Conservation (phyloP, 2,329 filamentous ascomycete genomes). For the Samsoniella hepiali region DNA sequence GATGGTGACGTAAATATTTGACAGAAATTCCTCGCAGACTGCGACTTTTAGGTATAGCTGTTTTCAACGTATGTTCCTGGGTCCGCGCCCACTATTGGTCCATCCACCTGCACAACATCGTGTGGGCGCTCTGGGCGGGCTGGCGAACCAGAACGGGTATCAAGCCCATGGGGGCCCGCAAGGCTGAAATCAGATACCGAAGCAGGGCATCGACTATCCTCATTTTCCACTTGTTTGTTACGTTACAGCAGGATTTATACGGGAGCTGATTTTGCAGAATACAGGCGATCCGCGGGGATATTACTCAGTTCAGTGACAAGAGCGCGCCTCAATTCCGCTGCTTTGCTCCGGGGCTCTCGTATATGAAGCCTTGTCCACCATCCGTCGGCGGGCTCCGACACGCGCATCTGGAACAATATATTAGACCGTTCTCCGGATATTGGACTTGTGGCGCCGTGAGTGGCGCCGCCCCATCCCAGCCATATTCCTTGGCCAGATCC, state of each 20-base stretch:
- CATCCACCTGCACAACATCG: conserved; percentile 1
- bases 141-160: conserved; percentile 1
- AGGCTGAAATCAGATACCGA: conserved; percentile 11
- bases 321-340: not conserved
- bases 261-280: not conserved
- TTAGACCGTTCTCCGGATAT: not conserved
- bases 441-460: not conserved
- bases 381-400: not conserved
- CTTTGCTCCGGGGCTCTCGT: not conserved
- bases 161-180: conserved; percentile 1
- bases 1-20: conserved; percentile 2
- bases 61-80: not conserved
- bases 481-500: conserved; percentile 6
- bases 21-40: not conserved
- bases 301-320: not conserved
- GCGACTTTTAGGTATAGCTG: conserved; percentile 5
- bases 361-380: not conserved
- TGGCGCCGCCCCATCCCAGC: not conserved
- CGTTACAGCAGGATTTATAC: not conserved
- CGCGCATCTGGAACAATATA: not conserved
- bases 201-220: not conserved
- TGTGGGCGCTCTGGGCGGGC: not conserved
- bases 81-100: not conserved
- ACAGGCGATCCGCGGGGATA: not conserved
- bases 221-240: not conserved